Conservation (phyloP, 208 protist genomes). For the Leishmania guyanensis region DNA sequence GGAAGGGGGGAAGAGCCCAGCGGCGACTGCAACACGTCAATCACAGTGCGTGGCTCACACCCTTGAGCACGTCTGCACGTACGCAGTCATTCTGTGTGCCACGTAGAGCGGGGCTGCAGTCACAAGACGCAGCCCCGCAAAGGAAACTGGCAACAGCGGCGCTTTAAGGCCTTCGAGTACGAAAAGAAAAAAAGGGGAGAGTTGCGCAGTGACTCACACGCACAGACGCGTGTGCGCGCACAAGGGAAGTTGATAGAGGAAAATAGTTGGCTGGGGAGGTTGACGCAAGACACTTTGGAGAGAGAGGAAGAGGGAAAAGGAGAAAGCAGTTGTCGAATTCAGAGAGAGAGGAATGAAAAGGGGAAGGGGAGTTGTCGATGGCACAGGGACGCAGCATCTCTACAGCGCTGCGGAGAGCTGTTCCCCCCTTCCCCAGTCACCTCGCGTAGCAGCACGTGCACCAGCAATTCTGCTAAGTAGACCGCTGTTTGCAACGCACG, state of each 20-base stretch:
- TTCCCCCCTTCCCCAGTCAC: neutral
- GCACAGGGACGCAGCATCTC: neutral
- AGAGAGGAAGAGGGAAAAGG: neutral
- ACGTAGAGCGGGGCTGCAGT: neutral
- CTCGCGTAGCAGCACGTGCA: neutral
- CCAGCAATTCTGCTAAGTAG: neutral
- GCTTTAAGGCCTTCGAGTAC: no score
- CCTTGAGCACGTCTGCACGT: neutral
- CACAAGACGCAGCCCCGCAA: no score
- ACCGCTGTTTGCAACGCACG: conserved; percentile 8
- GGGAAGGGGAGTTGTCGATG: neutral
- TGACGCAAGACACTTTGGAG: neutral
- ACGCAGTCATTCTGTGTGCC: neutral
- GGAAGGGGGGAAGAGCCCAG: neutral
- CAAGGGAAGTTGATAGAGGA: neutral
- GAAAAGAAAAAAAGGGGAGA: neutral
- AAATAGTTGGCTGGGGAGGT: neutral
- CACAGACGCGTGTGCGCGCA: neutral
- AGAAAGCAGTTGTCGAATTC: neutral
- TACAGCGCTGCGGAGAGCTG: neutral
- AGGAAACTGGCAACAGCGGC: no score
- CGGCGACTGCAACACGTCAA: neutral
- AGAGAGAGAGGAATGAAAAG: neutral
- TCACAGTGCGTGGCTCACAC: neutral
- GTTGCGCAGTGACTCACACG: neutral